Evolutionary conservation across 1,139 yeast species (phyloP).

Genomic region (Diutina rugosa): DNA sequence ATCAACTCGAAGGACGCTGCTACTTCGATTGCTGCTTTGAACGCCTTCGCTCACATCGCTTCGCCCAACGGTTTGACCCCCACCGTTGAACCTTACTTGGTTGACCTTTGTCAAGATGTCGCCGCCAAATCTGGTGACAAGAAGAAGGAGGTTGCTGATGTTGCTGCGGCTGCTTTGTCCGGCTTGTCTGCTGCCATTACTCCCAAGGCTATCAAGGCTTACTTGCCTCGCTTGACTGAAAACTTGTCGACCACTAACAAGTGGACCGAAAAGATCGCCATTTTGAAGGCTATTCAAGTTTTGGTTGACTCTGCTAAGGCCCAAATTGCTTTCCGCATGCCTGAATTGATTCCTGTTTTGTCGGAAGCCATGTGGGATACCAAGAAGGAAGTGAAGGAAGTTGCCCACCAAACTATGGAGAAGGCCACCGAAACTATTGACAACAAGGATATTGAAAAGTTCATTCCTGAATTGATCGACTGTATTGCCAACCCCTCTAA

Average conservation of each 20-base stretch:
- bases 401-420: constrained; percentile 91
- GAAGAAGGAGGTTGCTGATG: constrained; percentile 58
- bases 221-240: constrained; percentile 69
- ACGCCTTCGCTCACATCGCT: constrained; percentile 77
- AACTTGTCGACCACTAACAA: constrained; percentile 68
- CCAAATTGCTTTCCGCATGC: constrained; percentile 97
- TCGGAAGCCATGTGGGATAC: constrained; percentile 99
- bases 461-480: constrained; percentile 92
- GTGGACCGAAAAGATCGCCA: constrained; percentile 97
- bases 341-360: constrained; percentile 94
- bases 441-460: constrained; percentile 98
- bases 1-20: constrained; percentile 58
- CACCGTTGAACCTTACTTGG: constrained; percentile 90
- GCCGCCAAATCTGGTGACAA: constrained; percentile 85
- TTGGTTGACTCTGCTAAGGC: constrained; percentile 91
- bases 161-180: constrained; percentile 60
- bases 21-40: constrained; percentile 64
- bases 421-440: constrained; percentile 96
- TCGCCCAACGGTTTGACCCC: constrained; percentile 70
- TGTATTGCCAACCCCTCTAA: constrained; percentile 95
- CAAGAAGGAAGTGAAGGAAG: constrained; percentile 93
- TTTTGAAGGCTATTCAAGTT: constrained; percentile 71
- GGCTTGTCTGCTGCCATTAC: constrained; percentile 74
- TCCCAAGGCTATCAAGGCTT: constrained; percentile 86
- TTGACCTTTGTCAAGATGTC: constrained; percentile 57